Base-by-base conservation (phyloP, 306 rosid species). In the Inga leiocalycina region DNA sequence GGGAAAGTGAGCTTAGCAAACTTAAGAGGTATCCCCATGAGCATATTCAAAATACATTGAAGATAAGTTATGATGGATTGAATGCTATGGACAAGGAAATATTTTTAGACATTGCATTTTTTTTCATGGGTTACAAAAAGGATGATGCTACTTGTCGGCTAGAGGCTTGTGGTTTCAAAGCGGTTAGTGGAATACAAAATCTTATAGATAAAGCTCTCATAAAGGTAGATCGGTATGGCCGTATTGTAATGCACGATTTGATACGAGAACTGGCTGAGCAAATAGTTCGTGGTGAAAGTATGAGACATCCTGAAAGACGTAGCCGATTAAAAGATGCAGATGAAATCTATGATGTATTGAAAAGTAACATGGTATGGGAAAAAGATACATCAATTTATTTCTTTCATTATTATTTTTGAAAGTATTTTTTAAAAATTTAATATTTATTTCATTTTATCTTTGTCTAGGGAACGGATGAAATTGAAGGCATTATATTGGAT, bases 151-250 rank as follows among this genome's bases (percentile, higher is more conserved):
- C 24, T 6, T 3, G 6, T 3, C 3, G 0, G 3, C 61, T 54
- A 19, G 24, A 54, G 22, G 24, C 24, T 19, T 54, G 24, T 54
- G 62, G 24, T 19, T 54, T 54, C 3, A 20, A 2, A 6, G 62
- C 62, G 0, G 7, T 54, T 17, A 54, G 62, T 19, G 62, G 62
- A 54, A 19, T 54, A 4, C 9, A 19, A 19, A 54, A 54, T 54
- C 62, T 54, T 19, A 7, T 19, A 2, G 10, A 19, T 54, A 54
- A 19, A 54, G 62, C 62, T 54, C 24, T 54, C 24, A 20, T 54
- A 20, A 54, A 54, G 7, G 1, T 2, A 17, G 1, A 2, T 54
- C 0, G 7, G 2, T 0, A 7, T 54, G 24, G 2, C 11, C 0
- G 0, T 7, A 54, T 54, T 17, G 1, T 17, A 54, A 19, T 54